Evolutionary conservation across 78 protist species (phyloP).

Genomic region (Emiliania huxleyi): DNA sequence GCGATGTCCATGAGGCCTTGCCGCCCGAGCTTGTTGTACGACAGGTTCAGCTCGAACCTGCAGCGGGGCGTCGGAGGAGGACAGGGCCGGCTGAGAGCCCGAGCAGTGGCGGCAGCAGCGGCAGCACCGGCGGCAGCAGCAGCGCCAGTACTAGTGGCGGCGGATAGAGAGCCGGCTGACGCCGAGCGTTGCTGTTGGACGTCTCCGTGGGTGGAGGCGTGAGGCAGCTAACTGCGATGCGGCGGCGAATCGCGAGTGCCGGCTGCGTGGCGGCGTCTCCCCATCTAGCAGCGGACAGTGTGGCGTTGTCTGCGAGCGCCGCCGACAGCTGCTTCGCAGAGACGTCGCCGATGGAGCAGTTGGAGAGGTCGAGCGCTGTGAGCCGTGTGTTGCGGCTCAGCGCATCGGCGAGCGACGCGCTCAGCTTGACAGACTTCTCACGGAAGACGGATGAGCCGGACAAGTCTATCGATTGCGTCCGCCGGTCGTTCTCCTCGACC

Average conservation of each 20-base stretch:
- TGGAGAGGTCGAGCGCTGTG: background rate
- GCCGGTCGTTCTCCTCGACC: background rate
- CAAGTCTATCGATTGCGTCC: background rate
- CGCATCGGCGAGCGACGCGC: background rate
- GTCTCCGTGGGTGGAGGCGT: too few species aligned
- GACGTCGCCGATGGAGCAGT: background rate
- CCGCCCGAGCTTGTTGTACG: conserved; percentile 3
- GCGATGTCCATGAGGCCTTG: background rate
- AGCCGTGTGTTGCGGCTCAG: background rate
- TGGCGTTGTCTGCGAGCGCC: background rate
- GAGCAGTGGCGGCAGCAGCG: too few species aligned
- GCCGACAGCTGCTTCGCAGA: background rate
- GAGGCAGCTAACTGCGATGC: too few species aligned
- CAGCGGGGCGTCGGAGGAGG: too few species aligned
- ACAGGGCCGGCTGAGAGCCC: too few species aligned
- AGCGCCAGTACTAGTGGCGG: too few species aligned
- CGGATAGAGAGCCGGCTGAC: too few species aligned
- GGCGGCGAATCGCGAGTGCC: too few species aligned
- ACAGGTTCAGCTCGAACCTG: background rate
- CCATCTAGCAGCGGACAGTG: too few species aligned
- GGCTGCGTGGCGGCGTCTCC: too few species aligned
- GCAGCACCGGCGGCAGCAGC: too few species aligned
- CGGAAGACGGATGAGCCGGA: background rate
- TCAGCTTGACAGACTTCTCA: background rate
- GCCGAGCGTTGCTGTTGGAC: too few species aligned